phyloP scores from a whole-genome alignment of 805 yeast species.

The Pichia nakasei region DNA sequence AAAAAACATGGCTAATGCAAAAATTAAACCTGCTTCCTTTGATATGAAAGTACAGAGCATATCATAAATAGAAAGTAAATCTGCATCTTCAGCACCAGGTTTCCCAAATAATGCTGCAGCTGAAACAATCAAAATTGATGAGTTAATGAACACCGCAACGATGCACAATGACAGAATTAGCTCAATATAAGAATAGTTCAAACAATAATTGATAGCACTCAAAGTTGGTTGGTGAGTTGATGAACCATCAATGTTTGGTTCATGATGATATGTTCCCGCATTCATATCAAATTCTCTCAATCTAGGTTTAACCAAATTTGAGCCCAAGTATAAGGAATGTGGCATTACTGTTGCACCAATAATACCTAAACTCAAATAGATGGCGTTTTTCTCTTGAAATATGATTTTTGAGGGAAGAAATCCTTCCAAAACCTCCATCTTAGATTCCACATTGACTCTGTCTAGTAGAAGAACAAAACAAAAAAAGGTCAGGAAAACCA shows the following conservation, averaged over 20 bases:
- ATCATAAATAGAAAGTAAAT: conserved; percentile 66
- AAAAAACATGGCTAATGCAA: conserved; percentile 74
- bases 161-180: conserved; percentile 62
- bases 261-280: conserved; percentile 11
- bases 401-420: conserved; percentile 57
- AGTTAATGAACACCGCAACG: conserved; percentile 78
- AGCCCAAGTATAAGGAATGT: conserved; percentile 75
- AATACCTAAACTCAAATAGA: conserved; percentile 72
- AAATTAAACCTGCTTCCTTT: conserved; percentile 71
- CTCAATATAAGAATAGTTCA: conserved; percentile 66
- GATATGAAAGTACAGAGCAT: conserved; percentile 55
- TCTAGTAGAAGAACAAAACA: conserved; percentile 69
- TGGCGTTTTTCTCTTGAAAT: conserved; percentile 51
- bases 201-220: conserved; percentile 63
- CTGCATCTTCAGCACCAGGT: conserved; percentile 70
- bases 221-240: conserved; percentile 55
- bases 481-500: conserved; percentile 65
- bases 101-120: conserved; percentile 70
- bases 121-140: conserved; percentile 73
- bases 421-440: conserved; percentile 49
- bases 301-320: conserved; percentile 82
- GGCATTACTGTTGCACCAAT: conserved; percentile 96
- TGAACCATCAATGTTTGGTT: conserved; percentile 12
- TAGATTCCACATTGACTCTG: conserved; percentile 46
- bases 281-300: conserved; percentile 62